A percentile compares a stretch with the other conserved stretches of the same genome.
Conservation (phyloP, 495 filamentous ascomycete species). For the Xanthoparmelia taractica region DNA sequence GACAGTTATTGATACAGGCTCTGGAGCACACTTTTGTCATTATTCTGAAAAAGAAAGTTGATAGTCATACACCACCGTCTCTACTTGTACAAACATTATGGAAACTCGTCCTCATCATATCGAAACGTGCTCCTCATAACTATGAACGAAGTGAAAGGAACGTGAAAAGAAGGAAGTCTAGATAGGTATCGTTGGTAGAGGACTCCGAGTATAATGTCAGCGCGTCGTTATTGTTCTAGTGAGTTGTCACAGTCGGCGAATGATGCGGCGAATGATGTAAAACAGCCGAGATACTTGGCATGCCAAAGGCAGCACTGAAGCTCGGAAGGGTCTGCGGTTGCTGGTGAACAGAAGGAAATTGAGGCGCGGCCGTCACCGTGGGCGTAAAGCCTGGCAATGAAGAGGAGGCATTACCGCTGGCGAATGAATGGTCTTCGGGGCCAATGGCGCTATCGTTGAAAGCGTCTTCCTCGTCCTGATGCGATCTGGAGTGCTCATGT, state of each 20-base stretch:
- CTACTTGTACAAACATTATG: neutral
- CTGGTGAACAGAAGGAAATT: conserved; percentile 1
- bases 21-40: neutral
- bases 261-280: conserved; percentile 7
- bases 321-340: conserved; percentile 9
- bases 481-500: conserved; percentile 14
- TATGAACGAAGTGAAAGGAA: neutral
- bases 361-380: conserved; percentile 15
- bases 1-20: neutral
- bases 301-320: conserved; percentile 11
- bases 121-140: neutral
- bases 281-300: conserved; percentile 7
- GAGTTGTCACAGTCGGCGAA: conserved; percentile 12
- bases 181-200: neutral
- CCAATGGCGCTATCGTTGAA: conserved; percentile 19
- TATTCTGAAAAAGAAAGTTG: neutral
- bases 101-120: conserved; percentile 3
- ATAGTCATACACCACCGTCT: conserved; percentile 1
- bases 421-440: conserved; percentile 3
- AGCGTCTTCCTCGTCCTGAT: conserved; percentile 2
- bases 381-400: conserved; percentile 15
- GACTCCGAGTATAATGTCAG: neutral
- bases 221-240: neutral
- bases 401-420: neutral
- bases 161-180: neutral